These are phyloP conservation scores for Colletotrichum chrysophilum DNA, from an alignment of 2,329 filamentous ascomycete species.

Conservation along the genomic window DNA sequence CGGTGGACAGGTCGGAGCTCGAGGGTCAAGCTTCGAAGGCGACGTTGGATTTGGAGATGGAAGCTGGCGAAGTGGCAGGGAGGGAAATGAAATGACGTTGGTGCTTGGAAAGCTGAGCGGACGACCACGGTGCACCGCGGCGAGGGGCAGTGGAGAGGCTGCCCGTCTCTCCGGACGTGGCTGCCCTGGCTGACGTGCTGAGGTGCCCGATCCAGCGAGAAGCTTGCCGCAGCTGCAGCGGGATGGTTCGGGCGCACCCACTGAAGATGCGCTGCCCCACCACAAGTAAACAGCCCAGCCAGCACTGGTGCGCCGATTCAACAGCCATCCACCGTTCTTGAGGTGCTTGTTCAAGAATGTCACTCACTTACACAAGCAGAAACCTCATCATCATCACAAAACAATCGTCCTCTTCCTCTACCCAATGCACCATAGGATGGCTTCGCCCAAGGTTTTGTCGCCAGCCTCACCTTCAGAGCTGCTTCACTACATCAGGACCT, in stretches of 20 bases:
- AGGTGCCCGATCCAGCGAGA: not conserved
- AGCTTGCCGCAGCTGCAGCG: not conserved
- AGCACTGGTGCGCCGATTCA: not conserved
- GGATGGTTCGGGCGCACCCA: not conserved
- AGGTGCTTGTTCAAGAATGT: not conserved
- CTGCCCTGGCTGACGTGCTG: not conserved
- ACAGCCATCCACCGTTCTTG: not conserved
- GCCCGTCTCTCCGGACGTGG: not conserved
- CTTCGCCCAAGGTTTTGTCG: constrained; percentile 50
- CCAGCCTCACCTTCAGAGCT: constrained; percentile 65
- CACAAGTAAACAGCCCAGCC: not conserved
- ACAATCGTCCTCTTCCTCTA: not conserved
- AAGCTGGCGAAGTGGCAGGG: not conserved
- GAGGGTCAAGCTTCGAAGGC: not conserved
- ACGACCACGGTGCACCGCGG: not conserved
- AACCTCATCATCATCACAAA: not conserved
- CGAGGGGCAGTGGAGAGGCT: not conserved
- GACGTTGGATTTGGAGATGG: not conserved
- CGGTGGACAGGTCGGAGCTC: not conserved
- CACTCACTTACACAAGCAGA: not conserved
- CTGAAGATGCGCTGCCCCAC: not conserved
- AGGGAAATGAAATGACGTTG: constrained; percentile 28
- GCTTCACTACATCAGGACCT: constrained; percentile 66
- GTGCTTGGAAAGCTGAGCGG: not conserved
- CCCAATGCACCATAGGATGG: not conserved